phyloP scores from a whole-genome alignment of 2,329 filamentous ascomycete genomes.

The Calonectria ilicicola region DNA sequence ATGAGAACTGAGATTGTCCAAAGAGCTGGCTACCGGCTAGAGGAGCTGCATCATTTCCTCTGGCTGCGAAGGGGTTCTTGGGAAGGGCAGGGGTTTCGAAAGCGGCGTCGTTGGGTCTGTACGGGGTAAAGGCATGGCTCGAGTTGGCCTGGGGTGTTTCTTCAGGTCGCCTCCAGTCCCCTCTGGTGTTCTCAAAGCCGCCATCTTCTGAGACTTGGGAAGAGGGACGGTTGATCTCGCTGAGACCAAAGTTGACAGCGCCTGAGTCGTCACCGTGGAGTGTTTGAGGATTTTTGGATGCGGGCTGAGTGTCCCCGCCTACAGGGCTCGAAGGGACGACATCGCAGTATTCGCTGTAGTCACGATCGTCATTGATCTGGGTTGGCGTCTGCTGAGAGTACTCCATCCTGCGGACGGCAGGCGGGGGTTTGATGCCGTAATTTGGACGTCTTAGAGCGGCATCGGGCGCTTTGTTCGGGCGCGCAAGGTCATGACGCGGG shows the following conservation, averaged over 20 bases:
- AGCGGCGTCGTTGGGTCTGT: conserved; percentile 39
- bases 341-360: conserved; percentile 61
- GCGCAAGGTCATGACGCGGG: conserved; percentile 38
- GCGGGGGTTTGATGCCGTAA: conserved; percentile 30
- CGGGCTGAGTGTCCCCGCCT: conserved; percentile 41
- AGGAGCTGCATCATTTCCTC: conserved; percentile 48
- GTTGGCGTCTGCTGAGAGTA: conserved; percentile 66
- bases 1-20: conserved; percentile 65
- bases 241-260: conserved; percentile 59
- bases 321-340: conserved; percentile 44
- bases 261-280: conserved; percentile 63
- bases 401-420: conserved; percentile 52
- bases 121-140: conserved; percentile 46
- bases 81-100: conserved; percentile 64
- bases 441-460: conserved; percentile 35
- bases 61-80: conserved; percentile 61
- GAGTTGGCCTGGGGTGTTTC: conserved; percentile 49
- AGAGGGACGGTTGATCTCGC: conserved; percentile 50
- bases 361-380: conserved; percentile 67
- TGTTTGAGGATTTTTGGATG: conserved; percentile 48
- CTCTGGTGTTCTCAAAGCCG: conserved; percentile 52
- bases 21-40: conserved; percentile 64
- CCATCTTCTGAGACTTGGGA: conserved; percentile 58
- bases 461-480: conserved; percentile 30
- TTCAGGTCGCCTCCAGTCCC: conserved; percentile 53